Conservation (phyloP, 2,329 filamentous ascomycete species). For the Elsinoe necatrix region DNA sequence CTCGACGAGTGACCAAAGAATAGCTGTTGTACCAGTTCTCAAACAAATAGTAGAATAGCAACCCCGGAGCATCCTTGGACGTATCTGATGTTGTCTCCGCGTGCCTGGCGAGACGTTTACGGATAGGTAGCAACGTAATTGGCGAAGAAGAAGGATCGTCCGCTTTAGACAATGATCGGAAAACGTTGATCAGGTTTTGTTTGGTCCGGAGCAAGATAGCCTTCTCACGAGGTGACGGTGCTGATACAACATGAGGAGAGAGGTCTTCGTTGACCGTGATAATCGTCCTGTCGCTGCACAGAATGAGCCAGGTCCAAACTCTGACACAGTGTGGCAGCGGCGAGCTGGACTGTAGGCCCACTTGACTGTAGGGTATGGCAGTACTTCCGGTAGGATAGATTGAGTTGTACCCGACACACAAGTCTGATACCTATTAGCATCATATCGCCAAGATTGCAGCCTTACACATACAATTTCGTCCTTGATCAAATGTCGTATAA, state of each 20-base stretch:
- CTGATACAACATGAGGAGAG: slow-evolving; percentile 30
- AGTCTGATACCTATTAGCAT: slow-evolving; percentile 32
- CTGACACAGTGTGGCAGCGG: slow-evolving; percentile 43
- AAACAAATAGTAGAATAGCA: slow-evolving; percentile 59
- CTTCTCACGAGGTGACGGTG: slow-evolving; percentile 34
- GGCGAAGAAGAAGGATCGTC: slow-evolving; percentile 31
- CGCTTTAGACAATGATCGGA: slow-evolving; percentile 51
- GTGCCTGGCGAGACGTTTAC: slow-evolving; percentile 37
- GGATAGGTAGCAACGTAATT: slow-evolving; percentile 37
- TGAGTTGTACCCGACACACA: slow-evolving; percentile 65
- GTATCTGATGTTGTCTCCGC: slow-evolving; percentile 40
- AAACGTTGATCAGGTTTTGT: slow-evolving; percentile 52
- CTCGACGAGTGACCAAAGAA: slow-evolving; percentile 43
- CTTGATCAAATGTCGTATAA: slow-evolving; percentile 65
- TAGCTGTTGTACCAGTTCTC: slow-evolving; percentile 57
- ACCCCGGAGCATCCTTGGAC: slow-evolving; percentile 48
- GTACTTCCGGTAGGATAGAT: slow-evolving; percentile 34
- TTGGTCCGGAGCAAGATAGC: slow-evolving; percentile 45
- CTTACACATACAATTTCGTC: slow-evolving; percentile 39
- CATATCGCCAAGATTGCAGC: too few species aligned
- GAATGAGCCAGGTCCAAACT: slow-evolving; percentile 63
- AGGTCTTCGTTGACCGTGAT: slow-evolving; percentile 60
- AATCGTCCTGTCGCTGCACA: slow-evolving; percentile 62
- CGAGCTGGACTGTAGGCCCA: slow-evolving; percentile 19
- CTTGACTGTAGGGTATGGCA: slow-evolving; percentile 28